Conservation (phyloP, 1,284 basidiomycete genomes). For the Ganoderma sinense region DNA sequence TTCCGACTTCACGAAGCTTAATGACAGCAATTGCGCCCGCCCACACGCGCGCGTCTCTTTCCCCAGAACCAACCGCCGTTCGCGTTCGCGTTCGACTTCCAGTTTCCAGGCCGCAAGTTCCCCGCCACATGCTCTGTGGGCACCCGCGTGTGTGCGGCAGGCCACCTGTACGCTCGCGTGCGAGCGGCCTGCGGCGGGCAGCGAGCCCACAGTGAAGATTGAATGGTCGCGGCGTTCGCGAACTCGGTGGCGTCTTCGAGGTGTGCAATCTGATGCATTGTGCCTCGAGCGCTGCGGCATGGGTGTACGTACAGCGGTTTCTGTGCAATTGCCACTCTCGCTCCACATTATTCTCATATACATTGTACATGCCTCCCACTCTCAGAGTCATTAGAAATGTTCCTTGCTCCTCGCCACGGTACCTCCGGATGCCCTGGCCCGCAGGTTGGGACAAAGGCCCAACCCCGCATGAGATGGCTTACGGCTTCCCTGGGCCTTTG, state of each 20-base stretch:
- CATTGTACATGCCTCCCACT: not conserved
- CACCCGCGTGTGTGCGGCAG: not conserved
- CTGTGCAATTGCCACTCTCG: not conserved
- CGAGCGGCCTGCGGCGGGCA: not conserved
- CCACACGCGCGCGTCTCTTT: not conserved
- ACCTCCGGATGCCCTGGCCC: no score
- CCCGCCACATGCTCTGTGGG: not conserved
- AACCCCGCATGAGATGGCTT: no score
- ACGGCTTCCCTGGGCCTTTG: no score
- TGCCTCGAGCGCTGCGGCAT: not conserved
- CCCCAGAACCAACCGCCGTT: not conserved
- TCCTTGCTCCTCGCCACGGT: not conserved
- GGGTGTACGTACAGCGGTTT: constrained; percentile 8
- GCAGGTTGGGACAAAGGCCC: no score
- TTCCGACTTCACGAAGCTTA: not conserved
- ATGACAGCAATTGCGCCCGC: not conserved
- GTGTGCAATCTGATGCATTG: not conserved
- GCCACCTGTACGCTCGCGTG: not conserved
- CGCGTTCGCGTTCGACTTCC: not conserved
- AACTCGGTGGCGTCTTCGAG: constrained; percentile 9
- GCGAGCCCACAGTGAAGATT: not conserved
- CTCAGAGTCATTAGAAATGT: not conserved
- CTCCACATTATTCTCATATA: constrained; percentile 1
- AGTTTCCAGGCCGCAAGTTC: not conserved
- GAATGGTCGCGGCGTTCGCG: not conserved